Base-by-base conservation (phyloP, 495 filamentous ascomycete genomes). In the Mycothermus thermophilus region DNA sequence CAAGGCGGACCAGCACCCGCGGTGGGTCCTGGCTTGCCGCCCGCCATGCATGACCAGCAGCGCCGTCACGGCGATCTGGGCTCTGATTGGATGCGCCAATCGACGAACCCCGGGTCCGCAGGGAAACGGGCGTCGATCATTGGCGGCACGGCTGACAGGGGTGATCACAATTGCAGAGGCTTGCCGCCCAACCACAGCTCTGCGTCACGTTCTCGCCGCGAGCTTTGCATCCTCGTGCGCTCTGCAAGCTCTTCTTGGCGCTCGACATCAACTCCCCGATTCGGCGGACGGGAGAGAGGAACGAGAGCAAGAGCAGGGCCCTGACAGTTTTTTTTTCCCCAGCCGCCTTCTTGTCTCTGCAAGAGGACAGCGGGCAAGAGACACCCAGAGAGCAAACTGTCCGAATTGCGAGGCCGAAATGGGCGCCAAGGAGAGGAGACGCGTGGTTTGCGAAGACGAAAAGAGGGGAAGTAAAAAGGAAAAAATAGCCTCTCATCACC, bases 1-100 rank as follows among this genome's bases (percentile, higher is more conserved):
- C n/a, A 36, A 3, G 39, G 27, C 34, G 30, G 35, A 25, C 22
- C n/a, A n/a, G 22, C 22, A 25, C 6, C 35, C 36, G 36, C 38
- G 40, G 43, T 42, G 48, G 46, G 49, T 46, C 45, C 42, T 38
- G 30, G 53, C 44, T 55, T 57, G 40, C 53, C 55, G 55, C 55
- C 50, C 44, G 45, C 37, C 42, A n/a, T 55, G 52, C 55, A 53
- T 46, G 47, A 32, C 39, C 37, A 43, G 44, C 53, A 52, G 48
- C 46, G 46, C 38, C 42, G 51, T 59, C 55, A 59, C 55, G 38
- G 41, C 34, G 26, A 32, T 35, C 19, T 20, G 30, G 11, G 10
- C 8, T 16, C 11, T 53, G 48, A 59, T 59, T 59, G 55, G 55
- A 23, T 27, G 18, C 20, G 25, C 25, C 27, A 32, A 12, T 27